Conservation (phyloP, 129 eudicot genomes). For the Silybum marianum region DNA sequence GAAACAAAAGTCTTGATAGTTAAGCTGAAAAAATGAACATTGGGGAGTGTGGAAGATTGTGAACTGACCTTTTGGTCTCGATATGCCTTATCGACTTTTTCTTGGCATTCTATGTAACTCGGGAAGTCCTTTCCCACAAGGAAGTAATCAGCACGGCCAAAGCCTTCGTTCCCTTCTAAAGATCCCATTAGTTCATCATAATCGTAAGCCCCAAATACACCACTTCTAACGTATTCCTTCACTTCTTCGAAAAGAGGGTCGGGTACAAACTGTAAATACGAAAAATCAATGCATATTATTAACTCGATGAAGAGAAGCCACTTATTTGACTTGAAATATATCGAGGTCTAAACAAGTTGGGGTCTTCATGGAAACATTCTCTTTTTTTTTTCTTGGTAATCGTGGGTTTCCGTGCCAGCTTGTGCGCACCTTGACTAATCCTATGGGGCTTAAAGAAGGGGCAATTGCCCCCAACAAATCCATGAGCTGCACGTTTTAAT, state of each 20-base stretch:
- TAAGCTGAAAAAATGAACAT: background rate
- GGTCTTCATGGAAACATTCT: background rate
- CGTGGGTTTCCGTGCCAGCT: background rate
- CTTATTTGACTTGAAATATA: background rate
- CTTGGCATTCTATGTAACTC: constrained; percentile 90
- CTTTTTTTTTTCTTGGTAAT: background rate
- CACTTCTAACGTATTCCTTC: constrained; percentile 71
- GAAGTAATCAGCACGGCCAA: constrained; percentile 87
- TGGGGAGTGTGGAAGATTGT: background rate
- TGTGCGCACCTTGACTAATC: background rate
- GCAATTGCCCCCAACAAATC: too few relatives aligned
- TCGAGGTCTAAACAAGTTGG: background rate
- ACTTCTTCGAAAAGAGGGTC: constrained; percentile 86
- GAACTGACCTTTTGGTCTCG: constrained; percentile 77
- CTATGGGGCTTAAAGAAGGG: background rate
- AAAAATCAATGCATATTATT: background rate
- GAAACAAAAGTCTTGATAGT: constrained; percentile 2
- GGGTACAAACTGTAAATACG: constrained; percentile 69
- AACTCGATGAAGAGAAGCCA: background rate
- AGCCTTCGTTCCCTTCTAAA: constrained; percentile 92
- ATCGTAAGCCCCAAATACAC: constrained; percentile 65
- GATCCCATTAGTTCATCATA: constrained; percentile 84
- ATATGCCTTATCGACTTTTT: constrained; percentile 84
- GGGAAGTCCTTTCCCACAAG: constrained; percentile 98
- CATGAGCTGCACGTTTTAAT: too few relatives aligned